Percentiles rank a stretch among this genome's conserved stretches.
phyloP scores from a whole-genome alignment of 108 stramenopile species.

The Pseudonitzschia multiseries region DNA sequence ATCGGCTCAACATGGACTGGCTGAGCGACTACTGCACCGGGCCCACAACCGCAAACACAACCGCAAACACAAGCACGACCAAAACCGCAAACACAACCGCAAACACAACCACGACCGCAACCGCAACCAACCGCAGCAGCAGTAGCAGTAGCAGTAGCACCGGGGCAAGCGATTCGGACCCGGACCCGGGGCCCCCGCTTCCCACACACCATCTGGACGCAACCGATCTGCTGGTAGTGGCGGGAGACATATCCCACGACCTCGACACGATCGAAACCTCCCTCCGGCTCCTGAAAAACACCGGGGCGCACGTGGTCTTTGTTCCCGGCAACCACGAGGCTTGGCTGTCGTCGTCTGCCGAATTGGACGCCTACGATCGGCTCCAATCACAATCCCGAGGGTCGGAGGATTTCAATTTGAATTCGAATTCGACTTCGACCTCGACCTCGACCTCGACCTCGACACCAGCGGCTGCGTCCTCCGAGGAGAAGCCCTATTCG shows the following conservation, averaged over 20 bases:
- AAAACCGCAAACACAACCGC: too few relatives aligned
- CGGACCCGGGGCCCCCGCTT: too few relatives aligned
- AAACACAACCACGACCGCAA: too few relatives aligned
- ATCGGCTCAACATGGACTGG: constrained; percentile 52
- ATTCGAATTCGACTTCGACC: background rate
- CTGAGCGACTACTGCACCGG: constrained; percentile 9
- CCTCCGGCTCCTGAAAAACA: constrained; percentile 18
- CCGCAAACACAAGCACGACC: constrained; percentile 4
- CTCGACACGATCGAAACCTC: constrained; percentile 28
- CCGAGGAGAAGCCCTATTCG: background rate
- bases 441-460: background rate
- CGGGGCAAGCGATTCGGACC: too few relatives aligned
- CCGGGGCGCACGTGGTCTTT: constrained; percentile 43
- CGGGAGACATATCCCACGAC: constrained; percentile 67
- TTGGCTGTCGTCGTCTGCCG: constrained; percentile 33
- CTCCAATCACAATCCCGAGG: background rate
- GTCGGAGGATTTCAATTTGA: too few relatives aligned
- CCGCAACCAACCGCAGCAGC: too few relatives aligned
- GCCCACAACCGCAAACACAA: background rate
- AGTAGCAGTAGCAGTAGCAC: too few relatives aligned
- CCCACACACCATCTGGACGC: background rate
- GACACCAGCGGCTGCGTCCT: background rate
- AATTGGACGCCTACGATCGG: constrained; percentile 9
- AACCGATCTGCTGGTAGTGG: constrained; percentile 43
- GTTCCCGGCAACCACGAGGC: constrained; percentile 68